phyloP scores from a whole-genome alignment of 306 rosid genomes.

The Aeschynomene evenia region DNA sequence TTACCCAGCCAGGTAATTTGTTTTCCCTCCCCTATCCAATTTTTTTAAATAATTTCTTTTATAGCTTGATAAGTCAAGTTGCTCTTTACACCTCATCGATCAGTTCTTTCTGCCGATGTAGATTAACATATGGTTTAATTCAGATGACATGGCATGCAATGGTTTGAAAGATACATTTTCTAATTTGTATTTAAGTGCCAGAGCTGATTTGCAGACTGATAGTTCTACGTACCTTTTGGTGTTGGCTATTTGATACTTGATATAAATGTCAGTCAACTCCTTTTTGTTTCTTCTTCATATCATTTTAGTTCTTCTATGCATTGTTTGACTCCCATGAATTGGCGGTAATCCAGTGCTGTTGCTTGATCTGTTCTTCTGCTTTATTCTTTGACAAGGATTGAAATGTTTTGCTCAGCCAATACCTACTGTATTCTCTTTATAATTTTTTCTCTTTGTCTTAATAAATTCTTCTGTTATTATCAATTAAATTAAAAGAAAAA shows the following conservation, averaged over 20 bases:
- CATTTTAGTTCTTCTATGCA: constrained; percentile 6
- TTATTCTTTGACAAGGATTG: constrained; percentile 20
- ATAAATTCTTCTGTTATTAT: neutral
- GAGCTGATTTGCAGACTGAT: constrained; percentile 6
- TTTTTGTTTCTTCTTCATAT: neutral
- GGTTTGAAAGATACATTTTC: neutral
- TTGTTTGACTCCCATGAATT: constrained; percentile 21
- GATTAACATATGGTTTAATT: neutral
- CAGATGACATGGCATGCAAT: constrained; percentile 6
- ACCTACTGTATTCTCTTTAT: neutral
- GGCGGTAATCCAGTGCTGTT: constrained; percentile 13
- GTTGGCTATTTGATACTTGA: neutral
- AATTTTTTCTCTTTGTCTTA: neutral
- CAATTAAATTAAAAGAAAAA: neutral
- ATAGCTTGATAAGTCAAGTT: neutral
- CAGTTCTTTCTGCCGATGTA: neutral
- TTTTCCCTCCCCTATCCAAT: neutral
- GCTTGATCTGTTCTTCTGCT: constrained; percentile 3
- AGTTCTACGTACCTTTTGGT: neutral
- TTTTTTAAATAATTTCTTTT: neutral
- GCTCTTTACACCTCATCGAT: neutral
- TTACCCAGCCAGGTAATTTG: constrained; percentile 80
- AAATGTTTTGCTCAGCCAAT: neutral
- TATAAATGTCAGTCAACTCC: neutral
- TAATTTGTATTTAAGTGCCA: neutral